phyloP scores from a whole-genome alignment of 2,329 filamentous ascomycete species.

The Chaetomium sp. region DNA sequence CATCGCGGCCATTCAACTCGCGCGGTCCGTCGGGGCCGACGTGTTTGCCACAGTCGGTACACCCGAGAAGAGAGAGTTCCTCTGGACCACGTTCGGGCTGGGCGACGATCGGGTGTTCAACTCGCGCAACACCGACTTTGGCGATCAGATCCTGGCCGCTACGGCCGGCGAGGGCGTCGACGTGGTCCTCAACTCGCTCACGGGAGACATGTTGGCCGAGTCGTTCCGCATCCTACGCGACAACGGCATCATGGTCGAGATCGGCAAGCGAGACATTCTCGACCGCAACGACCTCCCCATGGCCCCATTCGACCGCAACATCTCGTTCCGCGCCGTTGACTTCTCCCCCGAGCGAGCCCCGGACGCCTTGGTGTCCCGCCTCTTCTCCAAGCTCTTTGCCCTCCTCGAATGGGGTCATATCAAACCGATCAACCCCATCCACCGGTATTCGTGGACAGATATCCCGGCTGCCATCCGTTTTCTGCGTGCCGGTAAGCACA shows the following conservation, averaged over 20 bases:
- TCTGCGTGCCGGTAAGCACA: conserved; percentile 31
- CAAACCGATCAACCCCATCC: conserved; percentile 28
- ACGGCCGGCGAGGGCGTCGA: conserved; percentile 29
- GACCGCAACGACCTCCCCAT: conserved; percentile 20
- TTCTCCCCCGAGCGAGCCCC: conserved; percentile 1
- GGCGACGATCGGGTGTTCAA: conserved; percentile 29
- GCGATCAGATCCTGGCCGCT: conserved; percentile 17
- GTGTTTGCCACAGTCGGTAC: conserved; percentile 30
- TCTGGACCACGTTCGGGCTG: conserved; percentile 26
- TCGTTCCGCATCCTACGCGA: conserved; percentile 29
- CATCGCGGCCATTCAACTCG: conserved; percentile 20
- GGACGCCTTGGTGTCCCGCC: neutral
- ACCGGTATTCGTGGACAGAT: conserved; percentile 24
- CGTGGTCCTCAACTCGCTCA: conserved; percentile 26
- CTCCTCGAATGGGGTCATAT: conserved; percentile 23
- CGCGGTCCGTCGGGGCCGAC: conserved; percentile 13
- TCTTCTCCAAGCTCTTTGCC: conserved; percentile 15
- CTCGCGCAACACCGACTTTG: conserved; percentile 27
- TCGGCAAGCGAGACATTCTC: conserved; percentile 18
- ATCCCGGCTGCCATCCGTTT: conserved; percentile 26
- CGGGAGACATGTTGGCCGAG: conserved; percentile 24
- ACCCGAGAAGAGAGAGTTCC: conserved; percentile 26
- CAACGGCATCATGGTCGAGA: conserved; percentile 30
- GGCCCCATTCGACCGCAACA: conserved; percentile 18
- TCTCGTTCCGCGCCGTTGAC: conserved; percentile 20